A percentile compares a stretch with the other conserved stretches of the same genome.
Evolutionary conservation across 495 filamentous ascomycete species (phyloP).

Genomic region (Penicillium paradoxum): DNA sequence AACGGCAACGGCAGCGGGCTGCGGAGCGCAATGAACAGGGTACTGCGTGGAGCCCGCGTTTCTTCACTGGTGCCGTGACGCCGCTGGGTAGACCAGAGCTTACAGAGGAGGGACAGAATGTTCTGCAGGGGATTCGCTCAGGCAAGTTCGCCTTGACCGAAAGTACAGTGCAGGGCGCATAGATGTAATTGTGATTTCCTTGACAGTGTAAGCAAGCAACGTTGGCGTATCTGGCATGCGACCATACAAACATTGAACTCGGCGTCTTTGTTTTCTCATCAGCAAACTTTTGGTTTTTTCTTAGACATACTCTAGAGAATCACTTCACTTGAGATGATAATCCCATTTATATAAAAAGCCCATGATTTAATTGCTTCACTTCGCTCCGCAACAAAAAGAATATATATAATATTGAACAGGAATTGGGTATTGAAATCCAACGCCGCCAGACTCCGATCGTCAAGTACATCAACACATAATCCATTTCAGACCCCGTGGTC

Average conservation of each 20-base stretch:
- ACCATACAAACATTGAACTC: slow-evolving; percentile 11
- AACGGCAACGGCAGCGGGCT: slow-evolving; percentile 78
- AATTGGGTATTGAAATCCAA: too few relatives aligned
- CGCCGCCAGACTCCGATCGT: slow-evolving; percentile 13
- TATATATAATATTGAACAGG: too few relatives aligned
- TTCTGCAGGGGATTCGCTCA: slow-evolving; percentile 61
- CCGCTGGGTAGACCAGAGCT: slow-evolving; percentile 73
- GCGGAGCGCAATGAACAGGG: slow-evolving; percentile 64
- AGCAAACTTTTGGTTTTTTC: neutral
- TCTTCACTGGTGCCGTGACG: slow-evolving; percentile 73
- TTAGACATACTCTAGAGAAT: slow-evolving; percentile 13
- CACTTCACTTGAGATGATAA: too few relatives aligned
- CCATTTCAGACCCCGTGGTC: neutral
- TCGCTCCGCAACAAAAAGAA: too few relatives aligned
- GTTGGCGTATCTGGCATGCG: slow-evolving; percentile 32
- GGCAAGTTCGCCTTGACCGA: slow-evolving; percentile 54
- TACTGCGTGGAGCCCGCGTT: slow-evolving; percentile 77
- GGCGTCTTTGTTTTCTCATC: slow-evolving; percentile 10
- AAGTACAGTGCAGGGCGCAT: slow-evolving; percentile 40
- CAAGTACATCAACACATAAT: slow-evolving; percentile 14
- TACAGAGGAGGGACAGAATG: slow-evolving; percentile 68
- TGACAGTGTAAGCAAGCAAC: slow-evolving; percentile 8
- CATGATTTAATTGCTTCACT: too few relatives aligned
- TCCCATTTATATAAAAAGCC: too few relatives aligned
- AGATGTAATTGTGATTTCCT: slow-evolving; percentile 18